phyloP scores from a whole-genome alignment of 768 basidiomycete genomes.

The Suillus clintonianus region DNA sequence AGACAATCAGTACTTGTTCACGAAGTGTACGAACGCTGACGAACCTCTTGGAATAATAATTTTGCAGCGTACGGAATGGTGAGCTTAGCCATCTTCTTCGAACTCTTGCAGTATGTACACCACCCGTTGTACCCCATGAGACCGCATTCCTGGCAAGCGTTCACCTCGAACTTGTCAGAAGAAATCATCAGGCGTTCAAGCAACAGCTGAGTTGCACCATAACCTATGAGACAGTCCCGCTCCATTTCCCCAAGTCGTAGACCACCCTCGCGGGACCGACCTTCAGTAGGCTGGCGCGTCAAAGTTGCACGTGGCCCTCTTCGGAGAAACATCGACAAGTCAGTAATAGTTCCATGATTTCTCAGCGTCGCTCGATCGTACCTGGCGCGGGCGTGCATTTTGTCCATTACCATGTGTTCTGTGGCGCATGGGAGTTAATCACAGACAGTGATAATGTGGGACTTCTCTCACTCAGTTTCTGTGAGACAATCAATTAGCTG shows the following conservation, averaged over 20 bases:
- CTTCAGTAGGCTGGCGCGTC: conserved; percentile 97
- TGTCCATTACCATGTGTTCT: conserved; percentile 99
- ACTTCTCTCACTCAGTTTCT: conserved; percentile 87
- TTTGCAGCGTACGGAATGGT: conserved; percentile 98
- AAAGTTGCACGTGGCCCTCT: conserved; percentile 95
- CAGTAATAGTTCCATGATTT: conserved; percentile 12
- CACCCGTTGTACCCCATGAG: conserved; percentile 93
- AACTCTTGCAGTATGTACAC: conserved; percentile 98
- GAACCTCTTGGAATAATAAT: conserved; percentile 85
- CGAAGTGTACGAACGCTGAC: conserved; percentile 16
- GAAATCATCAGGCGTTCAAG: conserved; percentile 99
- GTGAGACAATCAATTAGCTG: conserved; percentile 11
- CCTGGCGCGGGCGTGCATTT: conserved; percentile 99
- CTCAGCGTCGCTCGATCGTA: conserved; percentile 33
- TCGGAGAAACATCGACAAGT: conserved; percentile 10
- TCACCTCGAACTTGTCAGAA: conserved; percentile 96
- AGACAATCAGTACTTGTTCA: conserved; percentile 7
- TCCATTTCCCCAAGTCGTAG: conserved; percentile 99
- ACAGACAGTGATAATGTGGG: not conserved
- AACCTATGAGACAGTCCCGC: conserved; percentile 95
- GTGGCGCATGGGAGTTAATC: conserved; percentile 18
- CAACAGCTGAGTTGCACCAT: conserved; percentile 96
- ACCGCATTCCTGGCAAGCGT: conserved; percentile 93
- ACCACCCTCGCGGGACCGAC: conserved; percentile 96
- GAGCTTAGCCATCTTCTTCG: conserved; percentile 92